Conservation (phyloP, 768 basidiomycete genomes). For the Floccularia luteovirens region DNA sequence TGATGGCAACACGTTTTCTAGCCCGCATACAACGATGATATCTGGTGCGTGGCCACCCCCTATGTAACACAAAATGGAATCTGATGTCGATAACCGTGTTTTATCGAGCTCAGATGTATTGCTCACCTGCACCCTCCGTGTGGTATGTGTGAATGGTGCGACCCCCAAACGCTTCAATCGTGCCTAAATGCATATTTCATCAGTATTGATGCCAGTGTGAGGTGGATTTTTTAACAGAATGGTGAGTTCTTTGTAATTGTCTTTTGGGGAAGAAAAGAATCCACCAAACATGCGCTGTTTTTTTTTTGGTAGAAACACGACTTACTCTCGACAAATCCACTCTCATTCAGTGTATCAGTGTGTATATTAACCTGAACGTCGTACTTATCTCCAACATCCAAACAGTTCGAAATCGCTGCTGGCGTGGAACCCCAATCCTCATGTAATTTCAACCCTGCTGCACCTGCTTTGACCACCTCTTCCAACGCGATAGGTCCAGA, state of each 20-base stretch:
- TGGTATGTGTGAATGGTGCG: slow-evolving; percentile 98
- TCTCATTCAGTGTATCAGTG: slow-evolving; percentile 95
- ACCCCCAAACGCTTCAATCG: slow-evolving; percentile 82
- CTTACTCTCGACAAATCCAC: slow-evolving; percentile 91
- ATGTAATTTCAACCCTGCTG: slow-evolving; percentile 87
- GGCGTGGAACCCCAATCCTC: slow-evolving; percentile 98
- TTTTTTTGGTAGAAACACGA: no score
- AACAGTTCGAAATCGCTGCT: slow-evolving; percentile 62
- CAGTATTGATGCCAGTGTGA: not conserved
- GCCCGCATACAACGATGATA: slow-evolving; percentile 94
- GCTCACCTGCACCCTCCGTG: slow-evolving; percentile 83
- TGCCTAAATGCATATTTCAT: slow-evolving; percentile 38
- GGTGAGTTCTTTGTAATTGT: no score
- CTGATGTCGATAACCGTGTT: not conserved
- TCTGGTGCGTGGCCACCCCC: slow-evolving; percentile 97
- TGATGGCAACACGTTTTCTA: slow-evolving; percentile 84
- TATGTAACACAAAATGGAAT: slow-evolving; percentile 13
- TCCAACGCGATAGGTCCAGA: slow-evolving; percentile 64
- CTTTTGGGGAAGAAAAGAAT: no score
- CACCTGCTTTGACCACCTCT: slow-evolving; percentile 80
- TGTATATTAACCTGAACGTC: slow-evolving; percentile 98
- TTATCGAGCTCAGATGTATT: not conserved
- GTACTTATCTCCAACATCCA: slow-evolving; percentile 82
- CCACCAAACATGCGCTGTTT: no score
- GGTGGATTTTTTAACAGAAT: no score